Evolutionary conservation across 2,329 filamentous ascomycete species (phyloP), one percentile per base, ranked within the genome.

Genomic region (Ceratocystis diversiconidia): DNA sequence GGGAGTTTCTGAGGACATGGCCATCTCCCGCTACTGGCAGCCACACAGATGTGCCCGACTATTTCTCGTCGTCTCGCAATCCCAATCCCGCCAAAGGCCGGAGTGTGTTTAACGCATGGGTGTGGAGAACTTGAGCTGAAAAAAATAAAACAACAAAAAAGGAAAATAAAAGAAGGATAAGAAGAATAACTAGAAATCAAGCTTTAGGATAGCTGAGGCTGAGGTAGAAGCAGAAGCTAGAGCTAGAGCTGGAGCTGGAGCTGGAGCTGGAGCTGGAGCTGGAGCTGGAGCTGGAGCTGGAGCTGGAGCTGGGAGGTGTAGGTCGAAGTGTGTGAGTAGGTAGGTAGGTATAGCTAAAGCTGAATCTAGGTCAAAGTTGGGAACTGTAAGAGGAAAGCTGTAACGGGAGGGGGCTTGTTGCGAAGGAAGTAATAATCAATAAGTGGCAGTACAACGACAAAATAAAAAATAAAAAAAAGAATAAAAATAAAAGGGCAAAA

Each of bases 1-100:
- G 60, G 64, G 48, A 57, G 64, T 43, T 61, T 66, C 64, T 44
- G 64, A 62, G 22, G 64, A 62, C 64, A 66, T 66, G 44, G 64
- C 64, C 64, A 66, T 66, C 12, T 17, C 32, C 59, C 61, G 32
- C 50, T 28, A 25, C 22, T 50, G 36, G 61, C 48, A 66, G 48
- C 60, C n/a, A 63, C 41, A n/a, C n/a, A 55, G 46, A 41, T 60
- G 48, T 43, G 63, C 48, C 50, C 15, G 22, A 48, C n/a, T 63
- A 41, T 63, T 28, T 32, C 19, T 41, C 48, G 46, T 57, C 46
- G 28, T 44, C 62, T 59, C 62, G 32, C 50, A 43, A 64, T 41
- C 50, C 62, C 50, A 44, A 64, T 55, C 62, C 62, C 62, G 50
- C 62, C 62, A 57, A 64, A 57, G 52, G 44, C 62, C 62, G 46